Evolutionary conservation across 2,329 filamentous ascomycete species (phyloP), one percentile per base, ranked within the genome.

Genomic region (Neophaeococcomyces aloes): DNA sequence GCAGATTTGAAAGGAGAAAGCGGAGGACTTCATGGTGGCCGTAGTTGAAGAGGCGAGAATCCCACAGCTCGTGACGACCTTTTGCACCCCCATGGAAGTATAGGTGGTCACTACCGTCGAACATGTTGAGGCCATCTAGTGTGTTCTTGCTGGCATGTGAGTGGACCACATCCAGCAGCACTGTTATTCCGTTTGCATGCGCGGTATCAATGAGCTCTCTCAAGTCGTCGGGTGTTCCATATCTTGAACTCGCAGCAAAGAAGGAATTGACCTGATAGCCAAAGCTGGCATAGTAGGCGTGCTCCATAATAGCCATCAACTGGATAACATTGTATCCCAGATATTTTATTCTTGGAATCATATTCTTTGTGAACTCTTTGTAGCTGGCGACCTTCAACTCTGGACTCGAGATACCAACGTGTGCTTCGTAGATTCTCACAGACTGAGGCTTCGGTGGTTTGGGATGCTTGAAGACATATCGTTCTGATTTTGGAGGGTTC

Each of bases 241-340:
- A 98, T 50, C 91, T 81, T 63, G 89, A 96, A 65, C 88, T 95
- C 10, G 89, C 88, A 21, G 91, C 91, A 57, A 96, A 98, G 72
- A 98, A 98, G 65, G 84, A 95, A 70, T 96, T 98, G 67, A 98
- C 79, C 65, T 98, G 91, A 64, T 98, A 98, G 36, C 91, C 91
- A 57, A 98, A 98, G 59, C 89, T 96, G 57, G 91, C 91, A 62
- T 98, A 98, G 72, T 98, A 98, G 38, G 91, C 91, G 65, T 98
- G 91, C 62, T 98, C 91, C 89, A 98, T 98, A 59, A 98, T 75
- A 35, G 91, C 91, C 91, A 98, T 98, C 51, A 98, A 73, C 62
- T 98, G 91, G 54, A 98, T 96, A 43, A 88, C 84, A 61, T 98
- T 96, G 71, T 98, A 98, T 31, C 89, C 91, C 33, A 96, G 71